Evolutionary conservation across 108 stramenopile genomes (phyloP).

Genomic region (Hondaea fermentalgiana): DNA sequence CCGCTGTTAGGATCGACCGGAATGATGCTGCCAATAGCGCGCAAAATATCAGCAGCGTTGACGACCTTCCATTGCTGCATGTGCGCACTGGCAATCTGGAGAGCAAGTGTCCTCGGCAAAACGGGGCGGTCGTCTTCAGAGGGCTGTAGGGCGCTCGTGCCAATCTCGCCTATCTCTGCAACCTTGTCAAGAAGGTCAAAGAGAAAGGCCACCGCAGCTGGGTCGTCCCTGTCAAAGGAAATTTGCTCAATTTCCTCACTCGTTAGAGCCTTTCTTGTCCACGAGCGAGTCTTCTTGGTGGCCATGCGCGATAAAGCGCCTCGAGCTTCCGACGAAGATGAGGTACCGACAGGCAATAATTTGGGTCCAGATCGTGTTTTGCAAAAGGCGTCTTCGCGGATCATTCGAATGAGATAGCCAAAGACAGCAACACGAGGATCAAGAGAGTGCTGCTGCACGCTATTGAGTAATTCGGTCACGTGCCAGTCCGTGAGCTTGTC

Average conservation of each 20-base stretch:
- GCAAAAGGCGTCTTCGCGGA: not conserved
- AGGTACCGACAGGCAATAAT: too few relatives aligned
- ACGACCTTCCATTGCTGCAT: not conserved
- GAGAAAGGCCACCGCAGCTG: not conserved
- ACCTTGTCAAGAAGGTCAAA: not conserved
- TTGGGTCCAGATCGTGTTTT: not conserved
- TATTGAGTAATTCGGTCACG: not conserved
- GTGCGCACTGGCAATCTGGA: not conserved
- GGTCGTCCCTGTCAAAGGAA: not conserved
- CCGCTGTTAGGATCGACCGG: not conserved
- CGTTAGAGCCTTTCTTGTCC: not conserved
- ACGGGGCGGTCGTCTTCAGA: not conserved
- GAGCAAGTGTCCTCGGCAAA: not conserved
- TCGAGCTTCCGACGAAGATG: too few relatives aligned
- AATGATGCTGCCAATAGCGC: not conserved
- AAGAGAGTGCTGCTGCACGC: not conserved
- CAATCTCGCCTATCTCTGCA: not conserved
- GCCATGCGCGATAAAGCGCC: too few relatives aligned
- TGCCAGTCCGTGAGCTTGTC: slow-evolving; percentile 15
- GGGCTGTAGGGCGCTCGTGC: not conserved
- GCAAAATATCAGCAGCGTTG: not conserved
- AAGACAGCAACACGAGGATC: not conserved
- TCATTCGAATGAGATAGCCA: not conserved
- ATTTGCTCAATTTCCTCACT: not conserved
- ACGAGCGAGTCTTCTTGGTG: not conserved